These are phyloP conservation scores for Cladosporium austrohemisphaericum DNA, from an alignment of 2,329 filamentous ascomycete genomes.

Conservation along the genomic window DNA sequence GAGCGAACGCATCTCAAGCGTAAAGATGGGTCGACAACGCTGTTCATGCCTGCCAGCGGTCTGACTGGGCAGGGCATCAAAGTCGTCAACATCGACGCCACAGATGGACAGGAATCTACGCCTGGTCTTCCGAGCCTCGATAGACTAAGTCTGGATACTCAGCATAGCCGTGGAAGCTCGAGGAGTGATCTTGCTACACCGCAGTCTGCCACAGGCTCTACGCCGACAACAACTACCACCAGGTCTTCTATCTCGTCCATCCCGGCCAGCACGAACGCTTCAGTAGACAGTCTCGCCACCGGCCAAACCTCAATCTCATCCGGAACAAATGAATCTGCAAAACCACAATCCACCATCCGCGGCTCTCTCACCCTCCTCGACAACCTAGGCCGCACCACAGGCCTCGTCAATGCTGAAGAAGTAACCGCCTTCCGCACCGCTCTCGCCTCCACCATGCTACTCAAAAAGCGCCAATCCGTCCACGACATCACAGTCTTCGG, in stretches of 20 bases:
- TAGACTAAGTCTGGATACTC: slow-evolving; percentile 24
- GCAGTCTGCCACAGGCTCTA: slow-evolving; percentile 27
- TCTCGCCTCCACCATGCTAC: slow-evolving; percentile 59
- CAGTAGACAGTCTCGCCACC: slow-evolving; percentile 21
- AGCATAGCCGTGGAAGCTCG: slow-evolving; percentile 20
- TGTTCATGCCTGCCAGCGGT: slow-evolving; percentile 65
- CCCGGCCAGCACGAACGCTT: slow-evolving; percentile 20
- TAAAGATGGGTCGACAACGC: slow-evolving; percentile 58
- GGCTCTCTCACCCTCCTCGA: slow-evolving; percentile 61
- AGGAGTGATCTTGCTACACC: slow-evolving; percentile 20
- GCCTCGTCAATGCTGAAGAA: slow-evolving; percentile 63
- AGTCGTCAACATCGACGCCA: slow-evolving; percentile 54
- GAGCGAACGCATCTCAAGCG: slow-evolving; percentile 58
- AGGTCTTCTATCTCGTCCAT: slow-evolving; percentile 28
- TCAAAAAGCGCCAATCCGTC: slow-evolving; percentile 62
- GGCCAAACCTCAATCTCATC: slow-evolving; percentile 27
- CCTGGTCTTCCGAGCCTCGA: slow-evolving; percentile 26
- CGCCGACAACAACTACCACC: slow-evolving; percentile 19
- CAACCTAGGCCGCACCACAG: slow-evolving; percentile 54
- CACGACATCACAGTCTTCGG: slow-evolving; percentile 81
- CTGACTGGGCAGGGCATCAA: slow-evolving; percentile 61
- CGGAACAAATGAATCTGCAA: slow-evolving; percentile 29
- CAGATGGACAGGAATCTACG: slow-evolving; percentile 22
- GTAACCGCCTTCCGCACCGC: slow-evolving; percentile 68
- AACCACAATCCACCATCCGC: slow-evolving; percentile 42